phyloP scores from a whole-genome alignment of 768 basidiomycete genomes.

The Macrolepiota dolichaula region DNA sequence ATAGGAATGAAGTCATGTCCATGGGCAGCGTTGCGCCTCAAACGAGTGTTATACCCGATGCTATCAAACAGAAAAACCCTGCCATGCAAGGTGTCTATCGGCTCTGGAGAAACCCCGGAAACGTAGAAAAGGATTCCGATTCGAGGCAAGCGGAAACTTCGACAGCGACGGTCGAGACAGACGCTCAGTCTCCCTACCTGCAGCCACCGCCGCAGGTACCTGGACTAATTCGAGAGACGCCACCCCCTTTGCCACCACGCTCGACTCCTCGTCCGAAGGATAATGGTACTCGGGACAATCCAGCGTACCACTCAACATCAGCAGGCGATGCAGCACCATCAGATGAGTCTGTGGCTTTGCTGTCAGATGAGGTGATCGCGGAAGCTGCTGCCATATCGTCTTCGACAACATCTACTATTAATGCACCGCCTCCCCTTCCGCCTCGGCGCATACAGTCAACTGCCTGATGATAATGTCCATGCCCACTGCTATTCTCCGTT shows the following conservation, averaged over 20 bases:
- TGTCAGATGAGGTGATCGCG: conserved; percentile 9
- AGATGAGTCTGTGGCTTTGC: not conserved
- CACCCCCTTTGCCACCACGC: conserved; percentile 50
- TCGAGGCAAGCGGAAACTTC: conserved; percentile 1
- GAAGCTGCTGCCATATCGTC: not conserved
- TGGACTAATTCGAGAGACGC: conserved; percentile 15
- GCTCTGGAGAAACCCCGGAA: conserved; percentile 61
- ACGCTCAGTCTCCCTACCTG: not conserved
- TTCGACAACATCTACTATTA: not conserved
- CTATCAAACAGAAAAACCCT: conserved; percentile 41
- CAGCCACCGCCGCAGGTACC: conserved; percentile 10
- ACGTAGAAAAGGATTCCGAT: conserved; percentile 17
- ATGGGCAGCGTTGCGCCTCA: conserved; percentile 69
- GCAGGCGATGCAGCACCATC: not conserved
- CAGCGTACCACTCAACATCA: not conserved
- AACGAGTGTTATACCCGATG: conserved; percentile 24
- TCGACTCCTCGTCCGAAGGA: conserved; percentile 16
- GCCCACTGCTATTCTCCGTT: not conserved
- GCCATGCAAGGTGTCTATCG: conserved; percentile 71
- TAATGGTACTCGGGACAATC: not conserved
- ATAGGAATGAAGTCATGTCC: conserved; percentile 83
- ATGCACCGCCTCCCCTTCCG: conserved; percentile 24
- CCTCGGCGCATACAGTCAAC: conserved; percentile 23
- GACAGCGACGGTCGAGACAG: not conserved
- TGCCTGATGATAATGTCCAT: conserved; percentile 11